Base-by-base conservation (phyloP, 169 alveolate genomes). In the Cyclospora cayetanensis region DNA sequence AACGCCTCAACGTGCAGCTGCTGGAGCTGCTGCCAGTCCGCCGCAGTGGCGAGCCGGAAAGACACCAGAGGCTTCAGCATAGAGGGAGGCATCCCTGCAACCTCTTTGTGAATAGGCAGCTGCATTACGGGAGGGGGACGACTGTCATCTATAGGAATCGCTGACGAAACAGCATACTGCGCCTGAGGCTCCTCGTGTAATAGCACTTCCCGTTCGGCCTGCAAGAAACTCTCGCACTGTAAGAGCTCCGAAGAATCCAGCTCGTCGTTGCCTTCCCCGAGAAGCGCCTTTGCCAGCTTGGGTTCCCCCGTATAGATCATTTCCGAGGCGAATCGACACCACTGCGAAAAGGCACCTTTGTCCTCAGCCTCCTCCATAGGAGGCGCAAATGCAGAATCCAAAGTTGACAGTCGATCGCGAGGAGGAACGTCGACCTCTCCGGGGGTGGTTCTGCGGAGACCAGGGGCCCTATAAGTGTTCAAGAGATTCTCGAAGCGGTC, bases 71-170 rank as follows among this genome's bases (percentile, higher is more conserved):
- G 70, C 70, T n/a, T 25, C 70, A 55, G 70, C 70, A 55, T n/a
- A 4, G 70, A 55, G 18, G 27, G 18, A 2, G 70, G 70, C 27
- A 55, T 9, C 5, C 70, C 70, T n/a, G 70, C 4, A 25, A 55
- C 70, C 70, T 55, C 70, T 2, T 25, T 2, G 70, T 55, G 70
- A n/a, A 55, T 55, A 55, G 70, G 70, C 70, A 55, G 70, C 70
- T 55, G 70, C 70, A 55, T 25, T 31, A 55, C 3, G 18, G 70
- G 70, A 4, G 4, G 70, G 12, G 70, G 70, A 11, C 70, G 20
- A 25, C 2, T 55, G 70, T 4, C 20, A 31, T 55, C 70, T 11
- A 31, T 2, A 55, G 70, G 70, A 55, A 55, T 55, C 2, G 70
- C 70, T n/a, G 70, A 11, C 20, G 70, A 55, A 11, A 55, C 70